phyloP scores from a whole-genome alignment of 1,284 basidiomycete genomes.

The Pholiota adiposa region DNA sequence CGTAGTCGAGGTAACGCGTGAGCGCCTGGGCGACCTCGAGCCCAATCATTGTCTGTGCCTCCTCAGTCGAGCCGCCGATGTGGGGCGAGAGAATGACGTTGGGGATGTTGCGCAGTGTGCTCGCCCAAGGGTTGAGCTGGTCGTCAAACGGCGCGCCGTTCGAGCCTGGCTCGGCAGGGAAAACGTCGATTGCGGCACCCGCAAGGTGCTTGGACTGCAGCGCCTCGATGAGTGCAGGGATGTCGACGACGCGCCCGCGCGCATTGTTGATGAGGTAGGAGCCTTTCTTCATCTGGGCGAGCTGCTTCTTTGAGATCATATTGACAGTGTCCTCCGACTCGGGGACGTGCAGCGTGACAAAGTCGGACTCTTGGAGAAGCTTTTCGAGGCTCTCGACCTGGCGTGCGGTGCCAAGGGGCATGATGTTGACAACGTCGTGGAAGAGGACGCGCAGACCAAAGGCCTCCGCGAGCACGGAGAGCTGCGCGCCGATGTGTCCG shows the following conservation, averaged over 20 bases:
- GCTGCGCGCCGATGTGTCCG: constrained; percentile 97
- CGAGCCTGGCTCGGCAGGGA: constrained; percentile 88
- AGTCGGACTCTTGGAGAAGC: constrained; percentile 85
- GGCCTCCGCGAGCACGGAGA: constrained; percentile 96
- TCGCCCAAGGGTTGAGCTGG: constrained; percentile 83
- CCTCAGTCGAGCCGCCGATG: constrained; percentile 98
- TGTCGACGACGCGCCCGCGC: constrained; percentile 94
- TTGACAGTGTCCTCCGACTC: constrained; percentile 96
- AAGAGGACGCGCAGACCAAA: constrained; percentile 98
- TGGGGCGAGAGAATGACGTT: constrained; percentile 98
- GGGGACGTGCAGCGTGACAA: constrained; percentile 96
- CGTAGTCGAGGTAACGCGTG: constrained; percentile 91
- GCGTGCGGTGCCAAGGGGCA: constrained; percentile 94
- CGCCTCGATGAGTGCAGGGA: constrained; percentile 86
- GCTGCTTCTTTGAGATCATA: constrained; percentile 84
- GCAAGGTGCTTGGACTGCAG: constrained; percentile 88
- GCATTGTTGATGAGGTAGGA: constrained; percentile 98
- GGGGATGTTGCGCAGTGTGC: constrained; percentile 70
- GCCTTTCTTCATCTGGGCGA: constrained; percentile 94
- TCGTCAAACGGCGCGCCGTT: constrained; percentile 91
- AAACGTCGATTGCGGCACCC: constrained; percentile 96
- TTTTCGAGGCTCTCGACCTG: constrained; percentile 87
- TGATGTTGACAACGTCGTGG: constrained; percentile 95
- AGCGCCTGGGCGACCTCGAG: constrained; percentile 91
- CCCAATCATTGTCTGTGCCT: constrained; percentile 97